These are phyloP conservation scores for Entomortierella lignicola DNA, from an alignment of 192 early-diverging fungal genomes.

Conservation along the genomic window DNA sequence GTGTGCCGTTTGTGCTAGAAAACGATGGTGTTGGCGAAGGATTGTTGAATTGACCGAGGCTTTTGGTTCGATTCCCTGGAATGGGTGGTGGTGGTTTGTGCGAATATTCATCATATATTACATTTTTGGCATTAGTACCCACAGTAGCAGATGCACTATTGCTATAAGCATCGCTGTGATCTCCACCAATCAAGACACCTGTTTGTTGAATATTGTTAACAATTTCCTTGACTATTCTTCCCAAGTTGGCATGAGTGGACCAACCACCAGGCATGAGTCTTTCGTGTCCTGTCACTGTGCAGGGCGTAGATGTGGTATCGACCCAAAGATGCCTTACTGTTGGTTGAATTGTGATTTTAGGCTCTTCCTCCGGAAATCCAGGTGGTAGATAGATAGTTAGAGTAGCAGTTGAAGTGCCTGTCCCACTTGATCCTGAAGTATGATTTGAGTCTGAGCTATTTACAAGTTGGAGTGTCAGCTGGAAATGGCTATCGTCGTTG, in stretches of 20 bases:
- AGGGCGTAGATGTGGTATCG: conserved; percentile 46
- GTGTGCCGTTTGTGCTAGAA: conserved; percentile 29
- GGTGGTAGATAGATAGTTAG: conserved; percentile 59
- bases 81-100: conserved; percentile 50
- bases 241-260: conserved; percentile 58
- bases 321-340: conserved; percentile 67
- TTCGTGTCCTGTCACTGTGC: conserved; percentile 60
- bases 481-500: conserved; percentile 42
- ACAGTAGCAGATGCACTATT: conserved; percentile 13
- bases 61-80: conserved; percentile 41
- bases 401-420: conserved; percentile 12
- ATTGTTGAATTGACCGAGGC: conserved; percentile 16
- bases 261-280: conserved; percentile 53
- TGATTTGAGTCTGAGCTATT: conserved; percentile 16
- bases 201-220: conserved; percentile 53
- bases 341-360: conserved; percentile 62
- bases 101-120: conserved; percentile 50
- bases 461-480: conserved; percentile 21
- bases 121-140: conserved; percentile 16
- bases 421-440: background rate
- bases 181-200: conserved; percentile 41
- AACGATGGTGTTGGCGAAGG: background rate
- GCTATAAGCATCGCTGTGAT: conserved; percentile 5
- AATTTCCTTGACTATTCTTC: conserved; percentile 67
- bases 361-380: conserved; percentile 64